Base-by-base conservation (phyloP, 495 filamentous ascomycete species). In the Viridothelium virens region DNA sequence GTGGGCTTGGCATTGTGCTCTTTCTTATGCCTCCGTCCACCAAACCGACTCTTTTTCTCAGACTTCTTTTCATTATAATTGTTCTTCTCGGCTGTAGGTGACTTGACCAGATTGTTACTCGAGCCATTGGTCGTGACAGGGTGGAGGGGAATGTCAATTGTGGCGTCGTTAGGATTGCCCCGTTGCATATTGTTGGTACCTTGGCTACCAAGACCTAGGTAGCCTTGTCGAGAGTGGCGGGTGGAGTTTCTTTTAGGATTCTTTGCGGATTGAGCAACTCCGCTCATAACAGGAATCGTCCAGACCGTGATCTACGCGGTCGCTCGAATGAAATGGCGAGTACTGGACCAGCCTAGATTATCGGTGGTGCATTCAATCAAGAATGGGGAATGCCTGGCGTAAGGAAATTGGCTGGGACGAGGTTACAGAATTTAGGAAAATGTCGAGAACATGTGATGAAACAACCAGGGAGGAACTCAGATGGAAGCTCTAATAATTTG, bases 101-200 rank as follows among this genome's bases (percentile, higher is more conserved):
- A 65, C 14, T 76, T 64, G 70, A 73, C 71, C 77, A 79, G 80
- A 37, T 77, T 77, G 25, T 79, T 78, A 33, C 76, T 79, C 10
- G 39, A 50, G 65, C 69, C 69, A 39, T 78, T 79, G 63, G 74
- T 78, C 47, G 73, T 70, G 18, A 75, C 71, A n/a, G 79, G 76
- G 37, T 76, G 75, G 16, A 86, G 70, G 1, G 84, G 85, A 38
- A 86, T 86, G 53, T 85, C 83, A 66, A 85, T 85, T 11, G 83
- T 85, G 38, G 79, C 82, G 71, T 86, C 84, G 68, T 85, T 82
- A 1, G 80, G 76, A 36, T 59, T 59, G 18, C 18, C 53, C 18
- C 53, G 53, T 31, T 59, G 53, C 53, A 59, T 59, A 10, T 59
- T 59, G n/a, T 33, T 59, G 53, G 53, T 59, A 6, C 53, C 53